Evolutionary conservation across 2,329 filamentous ascomycete genomes (phyloP).

Genomic region (Fusarium protoensiforme): DNA sequence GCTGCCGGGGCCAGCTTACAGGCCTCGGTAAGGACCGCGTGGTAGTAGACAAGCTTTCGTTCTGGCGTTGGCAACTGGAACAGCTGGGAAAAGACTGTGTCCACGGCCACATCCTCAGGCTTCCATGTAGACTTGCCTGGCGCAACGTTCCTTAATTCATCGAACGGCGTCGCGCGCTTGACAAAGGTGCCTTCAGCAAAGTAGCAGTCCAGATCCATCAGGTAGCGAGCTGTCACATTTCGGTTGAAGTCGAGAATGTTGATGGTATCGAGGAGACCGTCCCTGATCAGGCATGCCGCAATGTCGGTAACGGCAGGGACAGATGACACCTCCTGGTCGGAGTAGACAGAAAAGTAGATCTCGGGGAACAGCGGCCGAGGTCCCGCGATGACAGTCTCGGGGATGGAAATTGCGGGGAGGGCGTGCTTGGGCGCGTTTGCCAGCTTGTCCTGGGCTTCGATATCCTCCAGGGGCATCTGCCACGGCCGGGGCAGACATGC

Average conservation of each 20-base stretch:
- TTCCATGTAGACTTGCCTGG: conserved; percentile 85
- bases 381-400: conserved; percentile 79
- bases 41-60: conserved; percentile 97
- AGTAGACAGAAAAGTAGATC: conserved; percentile 92
- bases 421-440: conserved; percentile 75
- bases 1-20: conserved; percentile 96
- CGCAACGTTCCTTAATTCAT: conserved; percentile 80
- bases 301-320: conserved; percentile 83
- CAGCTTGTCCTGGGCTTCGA: conserved; percentile 69
- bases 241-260: conserved; percentile 95
- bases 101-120: conserved; percentile 96
- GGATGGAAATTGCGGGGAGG: conserved; percentile 81
- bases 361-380: conserved; percentile 87
- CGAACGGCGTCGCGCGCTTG: conserved; percentile 92
- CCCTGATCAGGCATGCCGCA: conserved; percentile 84
- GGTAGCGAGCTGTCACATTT: conserved; percentile 83
- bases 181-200: conserved; percentile 92
- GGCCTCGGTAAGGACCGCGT: conserved; percentile 91
- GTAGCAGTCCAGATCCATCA: conserved; percentile 96
- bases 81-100: conserved; percentile 95
- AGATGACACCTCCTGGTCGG: conserved; percentile 86
- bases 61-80: conserved; percentile 88
- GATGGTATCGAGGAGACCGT: conserved; percentile 90
- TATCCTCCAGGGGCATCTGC: conserved; percentile 70
- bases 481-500: conserved; percentile 75